Conservation (phyloP, 2,329 filamentous ascomycete species). For the Magnaporthales sp. region DNA sequence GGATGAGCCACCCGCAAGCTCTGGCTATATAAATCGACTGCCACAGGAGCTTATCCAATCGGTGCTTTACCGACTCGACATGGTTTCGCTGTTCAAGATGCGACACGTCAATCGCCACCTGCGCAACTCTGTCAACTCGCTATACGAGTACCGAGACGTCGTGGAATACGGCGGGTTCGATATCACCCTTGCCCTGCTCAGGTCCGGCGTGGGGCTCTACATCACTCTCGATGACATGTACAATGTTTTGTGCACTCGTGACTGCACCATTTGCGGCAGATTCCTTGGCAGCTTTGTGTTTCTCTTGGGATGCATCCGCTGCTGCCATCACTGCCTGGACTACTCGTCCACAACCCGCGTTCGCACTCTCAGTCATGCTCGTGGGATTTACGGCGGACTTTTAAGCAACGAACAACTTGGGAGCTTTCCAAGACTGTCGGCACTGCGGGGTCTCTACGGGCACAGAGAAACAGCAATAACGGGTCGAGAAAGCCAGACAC, state of each 20-base stretch:
- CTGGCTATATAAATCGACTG: background rate
- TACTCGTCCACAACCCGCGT: background rate
- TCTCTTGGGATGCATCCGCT: background rate
- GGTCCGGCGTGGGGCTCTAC: background rate
- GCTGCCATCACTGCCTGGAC: background rate
- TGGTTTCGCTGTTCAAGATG: background rate
- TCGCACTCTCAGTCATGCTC: background rate
- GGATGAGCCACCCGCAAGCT: background rate
- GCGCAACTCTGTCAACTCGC: background rate
- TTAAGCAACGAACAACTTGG: background rate
- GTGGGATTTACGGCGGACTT: background rate
- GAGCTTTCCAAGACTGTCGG: background rate
- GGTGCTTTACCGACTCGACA: background rate
- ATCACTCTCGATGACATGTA: background rate
- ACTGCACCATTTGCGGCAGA: background rate
- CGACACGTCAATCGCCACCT: background rate
- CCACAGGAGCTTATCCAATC: background rate
- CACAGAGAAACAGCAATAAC: background rate
- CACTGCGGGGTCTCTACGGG: background rate
- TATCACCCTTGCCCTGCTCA: background rate
- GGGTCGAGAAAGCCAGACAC: background rate
- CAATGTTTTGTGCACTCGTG: background rate
- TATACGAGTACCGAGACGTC: background rate
- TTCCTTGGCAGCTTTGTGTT: background rate
- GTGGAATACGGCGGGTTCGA: background rate